Evolutionary conservation across 1,139 yeast species (phyloP).

Genomic region (Suhomyces yuchorum): DNA sequence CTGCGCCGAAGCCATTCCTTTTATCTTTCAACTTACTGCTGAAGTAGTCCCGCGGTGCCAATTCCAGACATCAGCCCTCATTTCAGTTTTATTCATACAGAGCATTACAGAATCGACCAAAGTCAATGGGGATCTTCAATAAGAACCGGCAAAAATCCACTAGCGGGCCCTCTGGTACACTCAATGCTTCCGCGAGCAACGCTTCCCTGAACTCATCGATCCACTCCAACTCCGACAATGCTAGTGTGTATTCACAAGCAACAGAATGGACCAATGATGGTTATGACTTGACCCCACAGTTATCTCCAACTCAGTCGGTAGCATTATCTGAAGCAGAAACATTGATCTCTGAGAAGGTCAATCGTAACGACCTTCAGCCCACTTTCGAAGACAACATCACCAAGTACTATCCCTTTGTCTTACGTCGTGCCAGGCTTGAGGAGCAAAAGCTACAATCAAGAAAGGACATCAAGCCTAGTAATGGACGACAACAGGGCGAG

Average conservation of each 20-base stretch:
- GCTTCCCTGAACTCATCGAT: background rate
- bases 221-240: background rate
- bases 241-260: background rate
- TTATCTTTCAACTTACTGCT: no score
- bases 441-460: background rate
- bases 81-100: no score
- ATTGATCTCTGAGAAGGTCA: slow-evolving; percentile 17
- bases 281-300: slow-evolving; percentile 5
- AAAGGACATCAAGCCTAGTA: no score
- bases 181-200: background rate
- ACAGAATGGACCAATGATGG: background rate
- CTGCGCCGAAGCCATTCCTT: no score
- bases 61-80: no score
- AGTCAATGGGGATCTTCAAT: background rate
- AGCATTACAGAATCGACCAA: background rate
- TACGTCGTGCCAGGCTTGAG: slow-evolving; percentile 30
- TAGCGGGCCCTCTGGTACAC: background rate
- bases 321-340: slow-evolving; percentile 25
- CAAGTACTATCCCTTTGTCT: slow-evolving; percentile 39
- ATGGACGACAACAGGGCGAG: background rate
- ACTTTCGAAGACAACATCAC: slow-evolving; percentile 42
- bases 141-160: background rate
- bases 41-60: no score
- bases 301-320: slow-evolving; percentile 12
- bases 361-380: slow-evolving; percentile 38